Evolutionary conservation across 1,139 yeast species (phyloP), one percentile per base, ranked within the genome.

Genomic region (Saccharomycopsis hybrid): DNA sequence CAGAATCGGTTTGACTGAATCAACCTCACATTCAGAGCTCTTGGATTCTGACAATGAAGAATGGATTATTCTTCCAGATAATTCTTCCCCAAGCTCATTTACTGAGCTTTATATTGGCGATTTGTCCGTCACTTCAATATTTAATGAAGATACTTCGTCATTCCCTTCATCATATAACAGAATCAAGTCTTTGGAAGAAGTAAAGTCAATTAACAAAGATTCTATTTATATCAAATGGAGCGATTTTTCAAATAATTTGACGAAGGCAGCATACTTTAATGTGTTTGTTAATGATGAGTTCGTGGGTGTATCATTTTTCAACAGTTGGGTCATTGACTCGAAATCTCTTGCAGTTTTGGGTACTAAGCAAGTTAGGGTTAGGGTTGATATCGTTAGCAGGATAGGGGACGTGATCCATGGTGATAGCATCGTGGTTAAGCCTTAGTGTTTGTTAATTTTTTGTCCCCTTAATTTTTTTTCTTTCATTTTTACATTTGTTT

Each of bases 241-340:
- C 5, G 59, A 56, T 9, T 46, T 55, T 38, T 51, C 50, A 2
- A 47, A 47, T 3, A 55, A 58, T 1, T 47, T 60, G 8, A 43
- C 47, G n/a, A 47, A 44, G 25, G 46, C 46, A 5, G 35, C 48
- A 18, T 59, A 61, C 48, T 65, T 66, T 61, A 27, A 63, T 11
- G 53, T 66, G 1, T 66, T 55, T 49, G 52, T 61, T 5, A 58
- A 65, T 53, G 61, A 56, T 7, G 49, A 44, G 27, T 64, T 66
- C 48, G 54, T 49, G 1, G 65, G 67, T 2, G 56, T 60, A 2
- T 50, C 62, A 2, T 44, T 47, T 13, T 38, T 48, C 28, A 36
- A 51, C 8, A 47, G 41, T 28, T 56, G 51, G 51, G 32, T 48
- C 3, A 28, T 56, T 8, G 44, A 49, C 32, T 11, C 33, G 40